These are phyloP conservation scores for Neoascochyta sp. DNA, from an alignment of 2,329 filamentous ascomycete genomes.

Conservation along the genomic window DNA sequence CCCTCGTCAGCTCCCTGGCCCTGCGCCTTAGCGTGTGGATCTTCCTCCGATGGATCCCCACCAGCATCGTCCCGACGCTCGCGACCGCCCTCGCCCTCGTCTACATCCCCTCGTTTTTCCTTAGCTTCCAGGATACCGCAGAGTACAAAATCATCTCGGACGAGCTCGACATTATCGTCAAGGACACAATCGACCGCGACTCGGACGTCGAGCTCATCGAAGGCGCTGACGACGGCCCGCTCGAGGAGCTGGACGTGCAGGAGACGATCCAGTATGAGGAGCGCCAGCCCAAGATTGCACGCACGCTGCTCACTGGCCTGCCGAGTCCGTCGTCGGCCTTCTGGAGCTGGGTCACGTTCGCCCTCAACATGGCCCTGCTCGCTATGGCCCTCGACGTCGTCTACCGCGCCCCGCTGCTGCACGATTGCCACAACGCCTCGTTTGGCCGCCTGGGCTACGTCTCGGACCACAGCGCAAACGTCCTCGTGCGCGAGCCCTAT, in stretches of 20 bases:
- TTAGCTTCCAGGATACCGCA: conserved; percentile 55
- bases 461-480: conserved; percentile 71
- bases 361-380: conserved; percentile 68
- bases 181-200: conserved; percentile 38
- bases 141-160: conserved; percentile 57
- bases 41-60: conserved; percentile 60
- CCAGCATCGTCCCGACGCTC: conserved; percentile 39
- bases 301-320: conserved; percentile 69
- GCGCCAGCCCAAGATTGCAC: conserved; percentile 55
- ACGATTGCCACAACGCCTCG: conserved; percentile 71
- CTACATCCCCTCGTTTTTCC: conserved; percentile 62
- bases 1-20: conserved; percentile 46
- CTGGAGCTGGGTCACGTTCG: conserved; percentile 63
- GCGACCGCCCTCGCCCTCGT: conserved; percentile 62
- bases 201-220: conserved; percentile 40
- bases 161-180: conserved; percentile 52
- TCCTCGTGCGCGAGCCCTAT: conserved; percentile 83
- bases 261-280: conserved; percentile 61
- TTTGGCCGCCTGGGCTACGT: conserved; percentile 88
- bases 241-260: conserved; percentile 54
- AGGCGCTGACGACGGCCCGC: conserved; percentile 32
- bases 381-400: conserved; percentile 72
- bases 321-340: conserved; percentile 68
- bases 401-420: conserved; percentile 65
- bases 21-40: conserved; percentile 53